Evolutionary conservation across 768 basidiomycete species (phyloP).

Genomic region (Leucocoprinus leucothites): DNA sequence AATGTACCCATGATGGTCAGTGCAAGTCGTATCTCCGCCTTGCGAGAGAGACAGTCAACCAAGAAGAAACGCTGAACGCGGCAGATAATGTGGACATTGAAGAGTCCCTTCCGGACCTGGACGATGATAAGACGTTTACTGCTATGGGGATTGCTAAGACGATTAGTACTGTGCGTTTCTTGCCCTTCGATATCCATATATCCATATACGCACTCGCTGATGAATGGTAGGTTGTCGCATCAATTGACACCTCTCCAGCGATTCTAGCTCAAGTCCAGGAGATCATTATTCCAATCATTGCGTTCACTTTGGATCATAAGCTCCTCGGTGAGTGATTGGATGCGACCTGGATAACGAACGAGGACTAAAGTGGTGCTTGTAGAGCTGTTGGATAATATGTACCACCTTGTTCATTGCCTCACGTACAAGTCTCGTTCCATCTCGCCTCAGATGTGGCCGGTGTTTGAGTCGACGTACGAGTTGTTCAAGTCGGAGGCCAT

Average conservation of each 20-base stretch:
- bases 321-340: slow-evolving; percentile 57
- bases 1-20: slow-evolving; percentile 37
- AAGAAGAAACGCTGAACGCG: slow-evolving; percentile 44
- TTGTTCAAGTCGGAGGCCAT: slow-evolving; percentile 81
- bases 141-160: slow-evolving; percentile 89
- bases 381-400: slow-evolving; percentile 89
- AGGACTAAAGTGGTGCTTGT: too few relatives aligned
- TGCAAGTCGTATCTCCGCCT: slow-evolving; percentile 83
- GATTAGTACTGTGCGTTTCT: slow-evolving; percentile 67
- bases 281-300: slow-evolving; percentile 74
- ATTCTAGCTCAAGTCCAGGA: slow-evolving; percentile 80
- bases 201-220: neutral
- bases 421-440: slow-evolving; percentile 79
- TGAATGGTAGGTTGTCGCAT: slow-evolving; percentile 64
- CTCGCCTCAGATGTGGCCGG: slow-evolving; percentile 81
- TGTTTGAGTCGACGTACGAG: slow-evolving; percentile 80
- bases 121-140: slow-evolving; percentile 84
- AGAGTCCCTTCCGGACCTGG: slow-evolving; percentile 46
- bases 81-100: slow-evolving; percentile 53
- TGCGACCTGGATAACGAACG: too few relatives aligned
- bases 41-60: slow-evolving; percentile 59
- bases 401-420: slow-evolving; percentile 79
- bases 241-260: slow-evolving; percentile 70
- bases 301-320: slow-evolving; percentile 74
- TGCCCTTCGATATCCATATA: neutral